phyloP scores from a whole-genome alignment of 176 grass and related monocot species.

The Carex kokanica region DNA sequence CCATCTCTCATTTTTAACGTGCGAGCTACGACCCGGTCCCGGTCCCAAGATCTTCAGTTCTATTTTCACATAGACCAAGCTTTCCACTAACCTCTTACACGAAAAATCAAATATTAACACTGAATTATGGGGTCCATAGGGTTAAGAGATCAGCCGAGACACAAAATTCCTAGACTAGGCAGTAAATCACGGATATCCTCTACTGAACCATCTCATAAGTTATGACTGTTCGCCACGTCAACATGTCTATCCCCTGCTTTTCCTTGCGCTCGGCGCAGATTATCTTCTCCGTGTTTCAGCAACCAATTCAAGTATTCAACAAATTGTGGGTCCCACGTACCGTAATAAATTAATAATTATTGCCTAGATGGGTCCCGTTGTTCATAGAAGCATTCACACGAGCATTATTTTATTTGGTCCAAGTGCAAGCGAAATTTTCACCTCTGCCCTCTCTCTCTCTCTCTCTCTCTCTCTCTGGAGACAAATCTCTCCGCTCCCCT shows the following conservation, averaged over 20 bases:
- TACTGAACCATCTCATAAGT: not conserved
- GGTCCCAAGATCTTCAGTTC: constrained; percentile 35
- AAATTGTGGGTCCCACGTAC: not conserved
- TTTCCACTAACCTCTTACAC: not conserved
- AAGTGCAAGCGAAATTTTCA: not conserved
- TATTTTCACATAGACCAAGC: constrained; percentile 13
- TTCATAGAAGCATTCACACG: not conserved
- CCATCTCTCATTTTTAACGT: constrained; percentile 21
- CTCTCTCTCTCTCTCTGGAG: constrained; percentile 3
- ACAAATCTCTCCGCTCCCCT: constrained; percentile 12
- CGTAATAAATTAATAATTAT: not conserved
- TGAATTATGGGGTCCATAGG: not conserved
- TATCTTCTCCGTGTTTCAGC: not conserved
- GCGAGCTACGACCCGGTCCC: constrained; percentile 36
- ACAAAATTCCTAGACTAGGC: constrained; percentile 31
- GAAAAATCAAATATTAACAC: not conserved
- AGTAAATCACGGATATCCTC: not conserved
- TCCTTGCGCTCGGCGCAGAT: not conserved
- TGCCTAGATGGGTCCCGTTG: not conserved
- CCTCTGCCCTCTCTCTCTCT: not conserved
- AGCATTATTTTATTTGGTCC: not conserved
- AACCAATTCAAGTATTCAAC: not conserved
- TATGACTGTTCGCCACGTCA: constrained; percentile 13
- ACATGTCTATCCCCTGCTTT: not conserved
- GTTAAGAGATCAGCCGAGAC: not conserved